Conservation (phyloP, 139 green algal genomes). For the Pedinophyceae sp. region DNA sequence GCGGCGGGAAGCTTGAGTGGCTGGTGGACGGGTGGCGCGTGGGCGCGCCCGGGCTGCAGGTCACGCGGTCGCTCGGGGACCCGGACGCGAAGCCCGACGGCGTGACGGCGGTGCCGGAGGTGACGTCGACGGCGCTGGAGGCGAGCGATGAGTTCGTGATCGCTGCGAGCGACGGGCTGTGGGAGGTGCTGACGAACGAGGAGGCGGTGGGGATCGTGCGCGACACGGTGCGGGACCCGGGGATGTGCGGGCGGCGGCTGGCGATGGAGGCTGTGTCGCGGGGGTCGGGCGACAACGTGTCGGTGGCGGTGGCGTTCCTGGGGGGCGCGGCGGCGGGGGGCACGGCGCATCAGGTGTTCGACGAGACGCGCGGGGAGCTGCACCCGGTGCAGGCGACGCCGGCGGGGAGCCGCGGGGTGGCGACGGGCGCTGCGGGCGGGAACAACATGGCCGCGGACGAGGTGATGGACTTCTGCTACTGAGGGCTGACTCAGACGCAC, state of each 20-base stretch:
- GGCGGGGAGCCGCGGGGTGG: too few relatives aligned
- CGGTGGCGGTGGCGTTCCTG: conserved; percentile 62
- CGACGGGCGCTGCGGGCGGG: too few relatives aligned
- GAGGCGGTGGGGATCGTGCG: conserved; percentile 53
- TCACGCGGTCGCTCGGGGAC: conserved; percentile 69
- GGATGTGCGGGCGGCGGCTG: conserved; percentile 51
- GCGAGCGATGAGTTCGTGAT: conserved; percentile 63
- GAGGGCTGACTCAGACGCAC: too few relatives aligned
- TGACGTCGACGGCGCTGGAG: conserved; percentile 23
- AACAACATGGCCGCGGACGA: too few relatives aligned
- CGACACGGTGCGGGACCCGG: conserved; percentile 69
- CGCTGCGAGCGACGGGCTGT: conserved; percentile 72
- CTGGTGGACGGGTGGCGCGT: conserved; percentile 48
- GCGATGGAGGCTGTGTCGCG: conserved; percentile 54
- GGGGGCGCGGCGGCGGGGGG: too few relatives aligned
- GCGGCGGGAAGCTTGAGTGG: conserved; percentile 28
- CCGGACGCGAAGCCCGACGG: conserved; percentile 55
- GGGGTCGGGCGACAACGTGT: conserved; percentile 63
- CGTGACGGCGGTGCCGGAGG: conserved; percentile 58
- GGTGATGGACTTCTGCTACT: too few relatives aligned
- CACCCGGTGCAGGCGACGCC: too few relatives aligned
- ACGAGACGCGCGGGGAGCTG: too few relatives aligned
- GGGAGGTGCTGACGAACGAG: conserved; percentile 56
- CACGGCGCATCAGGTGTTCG: too few relatives aligned
- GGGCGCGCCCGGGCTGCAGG: conserved; percentile 45